Conservation (phyloP, 208 protist species). For the Crithidia bombi region DNA sequence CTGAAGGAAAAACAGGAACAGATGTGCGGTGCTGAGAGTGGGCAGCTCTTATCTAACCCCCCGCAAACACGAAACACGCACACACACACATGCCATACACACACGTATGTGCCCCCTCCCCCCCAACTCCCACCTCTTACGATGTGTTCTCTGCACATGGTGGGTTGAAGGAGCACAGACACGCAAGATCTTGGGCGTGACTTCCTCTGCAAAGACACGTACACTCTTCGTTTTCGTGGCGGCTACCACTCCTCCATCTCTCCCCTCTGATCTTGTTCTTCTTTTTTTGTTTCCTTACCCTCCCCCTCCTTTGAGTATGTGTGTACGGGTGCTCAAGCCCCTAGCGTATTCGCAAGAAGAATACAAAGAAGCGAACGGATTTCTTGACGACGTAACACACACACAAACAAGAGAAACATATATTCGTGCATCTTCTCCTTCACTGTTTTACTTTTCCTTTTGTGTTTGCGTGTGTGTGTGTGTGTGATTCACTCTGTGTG, state of each 20-base stretch:
- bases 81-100: too few relatives aligned
- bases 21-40: too few relatives aligned
- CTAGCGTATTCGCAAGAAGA: slow-evolving; percentile 4
- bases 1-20: too few relatives aligned
- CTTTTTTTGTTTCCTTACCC: slow-evolving; percentile 28
- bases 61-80: too few relatives aligned
- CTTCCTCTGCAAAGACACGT: neutral
- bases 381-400: neutral
- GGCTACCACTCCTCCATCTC: too few relatives aligned
- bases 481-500: neutral
- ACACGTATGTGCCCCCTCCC: too few relatives aligned
- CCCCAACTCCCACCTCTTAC: too few relatives aligned
- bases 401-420: neutral
- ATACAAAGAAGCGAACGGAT: neutral
- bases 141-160: too few relatives aligned
- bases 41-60: too few relatives aligned
- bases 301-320: neutral
- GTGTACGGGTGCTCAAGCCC: neutral
- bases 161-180: too few relatives aligned
- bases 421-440: neutral
- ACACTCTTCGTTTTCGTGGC: neutral
- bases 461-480: slow-evolving; percentile 1
- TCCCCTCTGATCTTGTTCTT: neutral
- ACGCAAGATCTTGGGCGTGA: too few relatives aligned
- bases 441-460: neutral